phyloP scores from a whole-genome alignment of 306 rosid species.

The Citrullus mucosospermus region DNA sequence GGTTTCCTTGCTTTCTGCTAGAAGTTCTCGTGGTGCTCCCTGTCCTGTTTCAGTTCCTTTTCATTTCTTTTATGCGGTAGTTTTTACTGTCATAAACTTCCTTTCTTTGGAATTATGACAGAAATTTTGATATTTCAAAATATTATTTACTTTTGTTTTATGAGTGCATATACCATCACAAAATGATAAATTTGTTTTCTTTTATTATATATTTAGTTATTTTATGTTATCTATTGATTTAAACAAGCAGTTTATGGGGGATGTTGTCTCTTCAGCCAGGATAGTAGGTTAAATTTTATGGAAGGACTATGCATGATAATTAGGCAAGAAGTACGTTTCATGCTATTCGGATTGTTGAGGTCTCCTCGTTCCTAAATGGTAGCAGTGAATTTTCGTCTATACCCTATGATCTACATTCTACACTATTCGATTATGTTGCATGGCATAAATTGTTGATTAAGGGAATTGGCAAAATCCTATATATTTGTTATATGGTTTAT shows the following conservation, averaged over 20 bases:
- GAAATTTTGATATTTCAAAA: neutral
- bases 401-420: neutral
- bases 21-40: neutral
- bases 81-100: neutral
- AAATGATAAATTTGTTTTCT: neutral
- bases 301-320: neutral
- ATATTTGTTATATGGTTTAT: neutral
- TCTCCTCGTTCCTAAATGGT: neutral
- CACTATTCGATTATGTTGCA: neutral
- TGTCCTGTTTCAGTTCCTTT: neutral
- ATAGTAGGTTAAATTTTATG: neutral
- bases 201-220: neutral
- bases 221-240: neutral
- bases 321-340: neutral
- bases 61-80: neutral
- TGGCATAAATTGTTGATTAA: neutral
- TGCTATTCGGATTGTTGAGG: neutral
- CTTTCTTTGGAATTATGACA: neutral
- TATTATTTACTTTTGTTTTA: neutral
- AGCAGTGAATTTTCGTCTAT: neutral
- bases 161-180: neutral
- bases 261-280: neutral
- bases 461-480: neutral
- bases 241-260: neutral
- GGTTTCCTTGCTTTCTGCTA: neutral